Evolutionary conservation across 257 asterid species (phyloP), one percentile per base, ranked within the genome.

Genomic region (Solanum lycopersicoides): DNA sequence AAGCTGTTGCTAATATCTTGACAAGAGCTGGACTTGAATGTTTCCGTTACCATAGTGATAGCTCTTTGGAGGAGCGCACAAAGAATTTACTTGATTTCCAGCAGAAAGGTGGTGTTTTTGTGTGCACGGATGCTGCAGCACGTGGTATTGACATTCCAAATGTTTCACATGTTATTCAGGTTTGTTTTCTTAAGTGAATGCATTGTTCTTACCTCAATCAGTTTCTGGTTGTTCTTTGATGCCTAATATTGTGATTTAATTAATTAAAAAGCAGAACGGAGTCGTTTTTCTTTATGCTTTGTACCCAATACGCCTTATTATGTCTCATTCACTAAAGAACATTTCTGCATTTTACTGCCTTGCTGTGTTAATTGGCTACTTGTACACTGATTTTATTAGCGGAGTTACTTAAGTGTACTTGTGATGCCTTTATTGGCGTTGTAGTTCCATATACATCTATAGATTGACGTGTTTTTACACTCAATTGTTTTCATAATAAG

Each of bases 61-160:
- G 92, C 89, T 92, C 99, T 71, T 91, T 94, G 73, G 98, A 96
- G 86, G 98, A 93, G 90, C 93, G 98, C 82, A 91, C 95, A 4
- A 89, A 91, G 83, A 97, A 92, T 90, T 91, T 97, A 71, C 84
- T 91, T 35, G 92, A 92, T 87, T 97, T 97, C 92, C 98, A 92
- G 90, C 92, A 90, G 88, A 92, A 92, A n/a, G 99, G 99, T 47
- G 99, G 99, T 74, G 94, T 96, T 88, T 93, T 97, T 92, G 98
- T 97, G 74, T 97, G 99, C 88, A 96, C 99, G 1, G 99, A 96
- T 93, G 98, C 99, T 87, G 99, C 99, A 86, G 97, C 99, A 47
- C 98, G 99, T 90, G 99, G 99, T 75, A 95, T 97, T 79, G 99
- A 97, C 80, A 92, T 96, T 41, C 98, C 97, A 47, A 91, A 97